Conservation (phyloP, 228 moss, liverwort and hornwort genomes). For the Sphagnum magellanicum region DNA sequence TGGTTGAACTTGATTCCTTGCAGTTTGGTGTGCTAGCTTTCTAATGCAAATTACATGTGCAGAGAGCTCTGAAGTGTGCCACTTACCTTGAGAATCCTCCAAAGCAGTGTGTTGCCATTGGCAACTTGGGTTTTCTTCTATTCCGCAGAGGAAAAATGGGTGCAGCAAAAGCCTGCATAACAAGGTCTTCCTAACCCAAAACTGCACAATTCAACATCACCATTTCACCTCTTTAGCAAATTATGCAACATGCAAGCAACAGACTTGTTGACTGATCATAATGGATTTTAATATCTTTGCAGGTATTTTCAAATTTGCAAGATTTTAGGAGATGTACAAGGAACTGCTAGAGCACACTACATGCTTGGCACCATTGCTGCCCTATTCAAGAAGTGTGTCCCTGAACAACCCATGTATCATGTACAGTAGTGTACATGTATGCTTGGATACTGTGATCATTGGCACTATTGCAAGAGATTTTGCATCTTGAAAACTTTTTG, state of each 20-base stretch:
- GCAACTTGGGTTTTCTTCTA: conserved; percentile 74
- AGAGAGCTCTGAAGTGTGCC: conserved; percentile 84
- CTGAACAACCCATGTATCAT: neutral
- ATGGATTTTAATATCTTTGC: neutral
- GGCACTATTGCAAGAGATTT: neutral
- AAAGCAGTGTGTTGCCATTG: conserved; percentile 76
- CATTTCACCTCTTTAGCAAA: neutral
- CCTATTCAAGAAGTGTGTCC: conserved; percentile 46
- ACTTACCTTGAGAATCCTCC: conserved; percentile 68
- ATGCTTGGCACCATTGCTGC: conserved; percentile 74
- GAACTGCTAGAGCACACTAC: conserved; percentile 75
- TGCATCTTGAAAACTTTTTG: neutral
- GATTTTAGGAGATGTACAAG: conserved; percentile 51
- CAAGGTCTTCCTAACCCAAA: conserved; percentile 25
- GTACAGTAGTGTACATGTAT: neutral
- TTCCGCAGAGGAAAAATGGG: conserved; percentile 73
- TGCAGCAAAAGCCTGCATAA: conserved; percentile 69
- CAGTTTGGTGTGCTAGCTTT: neutral
- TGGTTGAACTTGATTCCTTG: too few relatives aligned
- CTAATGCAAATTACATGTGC: conserved; percentile 4
- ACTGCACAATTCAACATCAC: neutral
- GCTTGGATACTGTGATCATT: too few relatives aligned
- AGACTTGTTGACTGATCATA: neutral
- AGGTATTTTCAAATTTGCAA: conserved; percentile 84
- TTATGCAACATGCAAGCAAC: neutral